A percentile compares a stretch with the other conserved stretches of the same genome.
Evolutionary conservation across 768 basidiomycete species (phyloP).

Genomic region (Phaffia australis): DNA sequence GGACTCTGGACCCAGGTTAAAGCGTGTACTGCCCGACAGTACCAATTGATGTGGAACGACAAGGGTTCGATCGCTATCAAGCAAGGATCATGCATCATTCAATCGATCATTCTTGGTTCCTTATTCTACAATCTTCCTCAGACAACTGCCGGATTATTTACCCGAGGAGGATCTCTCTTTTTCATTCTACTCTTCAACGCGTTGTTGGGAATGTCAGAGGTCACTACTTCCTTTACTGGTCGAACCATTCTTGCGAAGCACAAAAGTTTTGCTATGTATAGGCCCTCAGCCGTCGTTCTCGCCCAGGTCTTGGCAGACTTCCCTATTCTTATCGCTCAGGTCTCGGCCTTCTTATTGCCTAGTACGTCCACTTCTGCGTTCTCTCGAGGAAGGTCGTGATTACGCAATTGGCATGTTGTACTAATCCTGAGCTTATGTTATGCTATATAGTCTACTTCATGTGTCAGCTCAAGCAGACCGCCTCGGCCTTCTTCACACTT

Average conservation of each 20-base stretch:
- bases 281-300: constrained; percentile 40
- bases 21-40: constrained; percentile 60
- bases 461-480: constrained; percentile 10
- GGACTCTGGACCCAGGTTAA: constrained; percentile 63
- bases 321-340: constrained; percentile 31
- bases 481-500: constrained; percentile 24
- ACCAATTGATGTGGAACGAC: constrained; percentile 58
- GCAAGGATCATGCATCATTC: constrained; percentile 37
- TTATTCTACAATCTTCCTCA: constrained; percentile 62
- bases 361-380: constrained; percentile 15
- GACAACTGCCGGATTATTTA: constrained; percentile 72
- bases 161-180: constrained; percentile 73
- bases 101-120: constrained; percentile 60
- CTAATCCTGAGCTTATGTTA: background rate
- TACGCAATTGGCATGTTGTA: constrained; percentile 19
- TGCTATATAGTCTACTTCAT: background rate
- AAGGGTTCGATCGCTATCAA: constrained; percentile 49
- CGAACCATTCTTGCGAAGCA: constrained; percentile 52
- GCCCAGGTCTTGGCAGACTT: constrained; percentile 40
- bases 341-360: constrained; percentile 45
- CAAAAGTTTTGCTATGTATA: constrained; percentile 42
- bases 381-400: constrained; percentile 1
- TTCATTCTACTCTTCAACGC: constrained; percentile 37
- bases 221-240: constrained; percentile 44
- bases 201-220: constrained; percentile 32